These are phyloP conservation scores for Fusarium coffeatum DNA, from an alignment of 2,329 filamentous ascomycete genomes.

Conservation along the genomic window DNA sequence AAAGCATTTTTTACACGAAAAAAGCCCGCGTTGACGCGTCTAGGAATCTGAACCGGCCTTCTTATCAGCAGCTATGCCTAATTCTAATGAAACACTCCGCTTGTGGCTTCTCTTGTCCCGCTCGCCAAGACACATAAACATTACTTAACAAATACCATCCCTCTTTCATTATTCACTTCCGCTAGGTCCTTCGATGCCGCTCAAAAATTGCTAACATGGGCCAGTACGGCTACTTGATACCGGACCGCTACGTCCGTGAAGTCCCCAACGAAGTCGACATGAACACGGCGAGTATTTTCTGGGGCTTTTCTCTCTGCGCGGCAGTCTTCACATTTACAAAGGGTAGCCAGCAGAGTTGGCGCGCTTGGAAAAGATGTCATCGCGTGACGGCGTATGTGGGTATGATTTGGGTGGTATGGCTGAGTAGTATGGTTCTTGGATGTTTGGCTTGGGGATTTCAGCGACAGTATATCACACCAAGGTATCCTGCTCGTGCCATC, in stretches of 20 bases:
- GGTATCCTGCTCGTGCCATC: neutral
- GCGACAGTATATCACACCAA: conserved; percentile 41
- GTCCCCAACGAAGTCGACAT: conserved; percentile 35
- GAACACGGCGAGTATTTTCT: conserved; percentile 44
- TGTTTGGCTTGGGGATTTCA: conserved; percentile 41
- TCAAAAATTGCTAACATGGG: conserved; percentile 5
- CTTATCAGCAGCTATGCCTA: neutral
- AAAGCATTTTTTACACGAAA: neutral
- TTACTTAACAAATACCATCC: neutral
- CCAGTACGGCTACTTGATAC: conserved; percentile 41
- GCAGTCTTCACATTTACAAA: conserved; percentile 31
- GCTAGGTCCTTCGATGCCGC: neutral
- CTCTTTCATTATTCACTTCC: neutral
- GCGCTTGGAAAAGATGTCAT: conserved; percentile 27
- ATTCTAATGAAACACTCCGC: neutral
- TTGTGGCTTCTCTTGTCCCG: neutral
- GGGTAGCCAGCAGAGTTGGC: conserved; percentile 23
- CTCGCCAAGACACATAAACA: neutral
- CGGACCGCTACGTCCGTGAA: conserved; percentile 41
- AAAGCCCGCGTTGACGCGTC: neutral
- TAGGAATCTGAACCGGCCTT: neutral
- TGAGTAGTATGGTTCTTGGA: conserved; percentile 39
- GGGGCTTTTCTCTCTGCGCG: conserved; percentile 40
- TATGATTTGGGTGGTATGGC: conserved; percentile 44
- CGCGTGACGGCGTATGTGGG: conserved; percentile 30